A percentile compares a stretch with the other conserved stretches of the same genome.
Evolutionary conservation across 805 yeast genomes (phyloP).

Genomic region (Saccharomyces cerevisiae): DNA sequence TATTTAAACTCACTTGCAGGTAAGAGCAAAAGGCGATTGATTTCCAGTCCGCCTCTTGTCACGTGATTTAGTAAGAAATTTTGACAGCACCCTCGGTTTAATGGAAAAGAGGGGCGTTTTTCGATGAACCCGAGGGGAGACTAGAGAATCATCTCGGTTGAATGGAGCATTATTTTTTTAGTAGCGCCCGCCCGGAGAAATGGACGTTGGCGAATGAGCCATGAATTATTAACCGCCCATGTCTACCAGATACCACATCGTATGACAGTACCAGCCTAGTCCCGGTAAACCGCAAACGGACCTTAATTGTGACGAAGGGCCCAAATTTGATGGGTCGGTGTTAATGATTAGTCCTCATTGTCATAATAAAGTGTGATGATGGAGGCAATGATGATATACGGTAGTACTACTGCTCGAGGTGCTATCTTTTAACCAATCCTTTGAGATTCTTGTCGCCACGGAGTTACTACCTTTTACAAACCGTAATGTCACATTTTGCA

Average conservation of each 20-base stretch:
- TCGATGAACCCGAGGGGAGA: not conserved
- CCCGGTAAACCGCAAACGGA: not conserved
- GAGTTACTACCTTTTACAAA: not conserved
- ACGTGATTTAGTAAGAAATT: not conserved
- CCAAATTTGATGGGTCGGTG: not conserved
- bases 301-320: not conserved
- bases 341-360: not conserved
- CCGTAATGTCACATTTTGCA: not conserved
- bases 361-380: not conserved
- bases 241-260: not conserved
- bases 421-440: not conserved
- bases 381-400: not conserved
- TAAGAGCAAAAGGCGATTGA: not conserved
- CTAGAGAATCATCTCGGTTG: not conserved
- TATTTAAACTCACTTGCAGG: not conserved
- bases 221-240: not conserved
- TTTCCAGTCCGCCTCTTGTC: not conserved
- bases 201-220: not conserved
- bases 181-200: not conserved
- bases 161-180: not conserved
- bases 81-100: not conserved
- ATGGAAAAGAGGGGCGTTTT: not conserved
- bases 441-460: not conserved
- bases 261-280: not conserved
- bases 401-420: not conserved